Evolutionary conservation across 2,329 filamentous ascomycete genomes (phyloP), one percentile per base, ranked within the genome.

Genomic region (Pseudogymnoascus sp.): DNA sequence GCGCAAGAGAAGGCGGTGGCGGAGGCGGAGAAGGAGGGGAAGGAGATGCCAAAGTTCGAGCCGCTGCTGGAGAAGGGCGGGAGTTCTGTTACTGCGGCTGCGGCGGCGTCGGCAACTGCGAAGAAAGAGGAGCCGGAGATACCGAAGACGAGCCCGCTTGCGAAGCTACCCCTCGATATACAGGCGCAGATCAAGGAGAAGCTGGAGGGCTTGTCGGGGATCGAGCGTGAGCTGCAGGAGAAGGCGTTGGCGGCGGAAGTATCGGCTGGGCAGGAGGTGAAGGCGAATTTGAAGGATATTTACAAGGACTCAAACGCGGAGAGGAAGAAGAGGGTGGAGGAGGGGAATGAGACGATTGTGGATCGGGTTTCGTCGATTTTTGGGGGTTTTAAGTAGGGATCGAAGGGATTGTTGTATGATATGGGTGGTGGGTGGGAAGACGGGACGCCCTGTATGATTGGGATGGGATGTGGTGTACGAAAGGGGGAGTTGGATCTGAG

Each of bases 1-100:
- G 82, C 85, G 65, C 91, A 96, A 72, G 93, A 99, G 75, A 80
- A 79, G 19, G 83, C 82, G 66, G 85, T 90, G n/a, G 84, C 89
- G 66, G 82, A 85, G 69, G 89, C 88, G 36, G 86, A 86, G 74
- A 79, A 81, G 61, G 82, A 83, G 66, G 85, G 84, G 28, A 75
- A 74, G n/a, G 79, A 82, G 0, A 72, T 79, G 52, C 87, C 89
- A 0, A 76, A 78, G 19, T 86, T 90, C 69, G 78, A 84, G 55
- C 80, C 84, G 6, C 73, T 86, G 5, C 72, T 90, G 35, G 82
- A 83, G 66, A 84, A 84, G 25, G 75, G 74, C 9, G 79, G 82
- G 0, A 72, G 79, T 49, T 87, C 88, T 0, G 76, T 78, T 16
- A 86, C 89, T 69, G 78, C 84, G 52, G 73, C 86, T 6, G 73